These are phyloP conservation scores for Fusarium tjaetaba DNA, from an alignment of 2,329 filamentous ascomycete species.

Conservation along the genomic window DNA sequence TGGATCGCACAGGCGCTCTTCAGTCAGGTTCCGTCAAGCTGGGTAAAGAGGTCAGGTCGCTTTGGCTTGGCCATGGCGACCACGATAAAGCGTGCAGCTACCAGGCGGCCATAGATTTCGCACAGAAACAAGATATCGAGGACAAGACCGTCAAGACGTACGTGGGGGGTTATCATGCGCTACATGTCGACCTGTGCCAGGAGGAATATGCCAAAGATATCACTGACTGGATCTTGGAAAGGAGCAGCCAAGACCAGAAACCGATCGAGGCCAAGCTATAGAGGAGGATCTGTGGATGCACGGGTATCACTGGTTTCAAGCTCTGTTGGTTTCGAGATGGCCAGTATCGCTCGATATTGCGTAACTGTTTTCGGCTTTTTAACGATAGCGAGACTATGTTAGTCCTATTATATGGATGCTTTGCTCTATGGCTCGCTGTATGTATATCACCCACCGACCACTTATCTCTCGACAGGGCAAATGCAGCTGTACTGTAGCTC, in stretches of 20 bases:
- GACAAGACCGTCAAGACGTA: conserved; percentile 80
- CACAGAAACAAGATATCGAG: conserved; percentile 64
- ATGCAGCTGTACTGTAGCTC: not conserved
- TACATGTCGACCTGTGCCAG: conserved; percentile 69
- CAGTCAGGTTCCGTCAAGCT: conserved; percentile 63
- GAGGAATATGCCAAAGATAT: conserved; percentile 68
- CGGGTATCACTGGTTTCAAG: not conserved
- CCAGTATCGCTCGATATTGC: conserved; percentile 9
- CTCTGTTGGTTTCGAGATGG: not conserved
- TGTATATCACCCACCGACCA: not conserved
- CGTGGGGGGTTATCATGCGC: conserved; percentile 81
- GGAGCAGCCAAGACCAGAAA: conserved; percentile 38
- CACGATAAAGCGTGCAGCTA: conserved; percentile 75
- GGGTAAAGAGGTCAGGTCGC: conserved; percentile 64
- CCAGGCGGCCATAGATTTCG: conserved; percentile 71
- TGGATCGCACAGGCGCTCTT: conserved; percentile 76
- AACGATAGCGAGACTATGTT: not conserved
- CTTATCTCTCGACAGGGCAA: conserved; percentile 1
- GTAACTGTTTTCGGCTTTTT: not conserved
- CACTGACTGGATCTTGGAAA: conserved; percentile 71
- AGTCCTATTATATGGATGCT: not conserved
- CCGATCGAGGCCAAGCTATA: conserved; percentile 52
- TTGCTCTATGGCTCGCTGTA: conserved; percentile 7
- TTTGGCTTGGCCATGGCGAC: conserved; percentile 84
- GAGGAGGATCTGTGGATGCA: not conserved